Evolutionary conservation across 768 basidiomycete species (phyloP), one percentile per base, ranked within the genome.

Genomic region (Tricholoma furcatifolium): DNA sequence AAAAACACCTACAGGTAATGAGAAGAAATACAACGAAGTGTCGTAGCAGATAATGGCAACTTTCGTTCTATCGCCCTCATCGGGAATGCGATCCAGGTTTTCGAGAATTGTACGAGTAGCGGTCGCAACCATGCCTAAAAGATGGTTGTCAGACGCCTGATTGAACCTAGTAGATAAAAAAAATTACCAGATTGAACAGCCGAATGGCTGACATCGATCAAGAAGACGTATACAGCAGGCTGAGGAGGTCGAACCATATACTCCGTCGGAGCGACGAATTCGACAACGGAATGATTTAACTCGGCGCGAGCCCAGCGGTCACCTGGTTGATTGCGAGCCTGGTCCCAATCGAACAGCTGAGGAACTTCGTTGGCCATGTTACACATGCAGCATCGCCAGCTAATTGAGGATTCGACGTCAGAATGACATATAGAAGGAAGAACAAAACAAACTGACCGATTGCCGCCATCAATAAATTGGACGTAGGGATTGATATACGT

Each of bases 311-410:
- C 74, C 95, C 97, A 99, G 50, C 97, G 76, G 70, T 99, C 97
- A 11, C 92, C 95, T 27, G 94, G 95, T 68, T 93, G 89, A 65
- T 96, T 97, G 58, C 83, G 85, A 48, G 79, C 82, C 69, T 94
- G 91, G 67, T 99, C 93, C 97, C 97, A 99, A 67, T 99, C 97
- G 66, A 98, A 98, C 47, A 97, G 76, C 62, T 98, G 95, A 20
- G 97, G 97, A 0, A 98, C 95, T 70, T 98, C 97, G 67, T 98
- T 99, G 38, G 92, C 90, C 81, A 98, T 85, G 63, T 88, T 91
- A 70, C 97, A 99, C 93, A 99, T 93, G 71, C 93, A 96, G 70
- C 97, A 99, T 67, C 97, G 90, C 97, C 97, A 99, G 57, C 90
- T 88, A 51, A 5, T 47, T n/a, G 3, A 47, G 50, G 18, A 49